Evolutionary conservation across 129 eudicot species (phyloP).

Genomic region (Smallanthus sonchifolius): DNA sequence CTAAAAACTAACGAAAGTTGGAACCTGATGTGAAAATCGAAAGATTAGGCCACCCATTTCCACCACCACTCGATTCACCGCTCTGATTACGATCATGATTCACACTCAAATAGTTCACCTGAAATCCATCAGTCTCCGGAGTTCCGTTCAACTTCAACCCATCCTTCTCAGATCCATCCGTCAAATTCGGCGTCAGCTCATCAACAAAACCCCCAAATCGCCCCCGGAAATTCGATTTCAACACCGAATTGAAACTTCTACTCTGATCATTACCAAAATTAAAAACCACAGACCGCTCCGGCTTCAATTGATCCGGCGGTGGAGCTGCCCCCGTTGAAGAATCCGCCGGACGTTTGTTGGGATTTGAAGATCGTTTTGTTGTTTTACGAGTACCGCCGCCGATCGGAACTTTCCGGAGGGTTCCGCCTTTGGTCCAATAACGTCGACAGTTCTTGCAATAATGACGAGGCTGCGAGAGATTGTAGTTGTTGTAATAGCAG

Average conservation of each 20-base stretch:
- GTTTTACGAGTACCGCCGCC: conserved; percentile 31
- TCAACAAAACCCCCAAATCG: conserved; percentile 4
- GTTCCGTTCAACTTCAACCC: conserved; percentile 11
- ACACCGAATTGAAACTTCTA: background rate
- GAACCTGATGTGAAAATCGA: conserved; percentile 34
- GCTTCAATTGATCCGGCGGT: conserved; percentile 10
- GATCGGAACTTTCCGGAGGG: conserved; percentile 36
- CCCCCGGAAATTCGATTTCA: background rate
- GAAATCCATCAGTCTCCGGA: background rate
- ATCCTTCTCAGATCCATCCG: background rate
- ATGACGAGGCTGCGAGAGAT: conserved; percentile 37
- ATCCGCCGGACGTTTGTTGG: conserved; percentile 8
- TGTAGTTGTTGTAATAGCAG: conserved; percentile 44
- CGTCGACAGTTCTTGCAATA: conserved; percentile 35
- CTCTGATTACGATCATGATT: background rate
- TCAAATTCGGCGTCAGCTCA: background rate
- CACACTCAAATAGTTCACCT: background rate
- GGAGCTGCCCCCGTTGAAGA: conserved; percentile 7
- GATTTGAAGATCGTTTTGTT: conserved; percentile 21
- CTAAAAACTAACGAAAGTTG: conserved; percentile 4
- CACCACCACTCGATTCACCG: background rate
- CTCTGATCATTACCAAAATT: background rate
- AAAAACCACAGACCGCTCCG: conserved; percentile 3
- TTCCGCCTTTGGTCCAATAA: conserved; percentile 44
- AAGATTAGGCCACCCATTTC: conserved; percentile 26